Evolutionary conservation across 1,284 basidiomycete species (phyloP), one percentile per base, ranked within the genome.

Genomic region (Kalmanozyma brasiliensis): DNA sequence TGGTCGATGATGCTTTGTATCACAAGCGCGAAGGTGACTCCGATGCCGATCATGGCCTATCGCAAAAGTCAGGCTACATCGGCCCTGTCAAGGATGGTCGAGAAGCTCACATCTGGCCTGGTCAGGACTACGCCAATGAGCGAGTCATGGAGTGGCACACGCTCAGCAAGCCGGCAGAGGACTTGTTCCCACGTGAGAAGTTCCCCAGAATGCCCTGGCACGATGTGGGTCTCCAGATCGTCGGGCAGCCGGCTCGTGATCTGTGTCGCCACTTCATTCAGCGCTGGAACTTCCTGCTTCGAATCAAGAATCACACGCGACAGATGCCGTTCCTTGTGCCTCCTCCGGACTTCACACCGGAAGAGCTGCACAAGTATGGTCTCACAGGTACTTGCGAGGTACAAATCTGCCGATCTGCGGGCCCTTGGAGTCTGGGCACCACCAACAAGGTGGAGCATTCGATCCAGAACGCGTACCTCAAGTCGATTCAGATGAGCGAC

Each of bases 131-230:
- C 81, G 91, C 91, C 76, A 98, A 98, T 77, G 91, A 92, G 46
- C 89, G 95, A 8, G 86, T 96, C 7, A 84, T 86, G 52, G 96
- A 98, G 83, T 98, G 96, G 83, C 88, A 91, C 71, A 89, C 87
- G 4, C 86, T 99, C 45, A 88, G 89, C 79, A 96, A 94, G 82
- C 95, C 95, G 0, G 88, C 91, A 44, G 91, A 97, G 70, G 94
- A 98, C 79, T 91, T 96, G 88, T 93, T 97, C 77, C 92, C 97
- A 76, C 88, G 96, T 37, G 84, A 86, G 8, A 94, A 90, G 81
- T 87, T 92, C 23, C 92, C 95, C 1, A 87, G 96, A 24, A 98
- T 98, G 93, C 94, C 96, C 22, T 99, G 95, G 95, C 96, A 99
- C 83, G 96, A 99, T 79, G 91, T 96, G 22, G 92, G 90, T 0